A percentile compares a stretch with the other conserved stretches of the same genome.
Conservation (phyloP, 2,329 filamentous ascomycete genomes). For the Shiraia bambusicola region DNA sequence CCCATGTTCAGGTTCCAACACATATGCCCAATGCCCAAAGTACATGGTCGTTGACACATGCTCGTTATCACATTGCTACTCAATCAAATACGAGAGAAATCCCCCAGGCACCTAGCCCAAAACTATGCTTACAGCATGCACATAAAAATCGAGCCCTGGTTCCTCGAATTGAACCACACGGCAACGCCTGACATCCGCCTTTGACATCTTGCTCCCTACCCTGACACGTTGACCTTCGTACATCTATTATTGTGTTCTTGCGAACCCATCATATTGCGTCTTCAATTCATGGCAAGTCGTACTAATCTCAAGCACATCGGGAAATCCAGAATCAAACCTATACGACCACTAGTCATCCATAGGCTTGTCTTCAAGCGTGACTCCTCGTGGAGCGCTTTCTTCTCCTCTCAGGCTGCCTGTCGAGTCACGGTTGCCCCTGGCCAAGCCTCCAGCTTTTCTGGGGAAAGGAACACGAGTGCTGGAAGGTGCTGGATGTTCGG, state of each 20-base stretch:
- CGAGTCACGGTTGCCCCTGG: slow-evolving; percentile 42
- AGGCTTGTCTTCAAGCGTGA: slow-evolving; percentile 72
- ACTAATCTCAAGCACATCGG: background rate
- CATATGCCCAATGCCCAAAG: background rate
- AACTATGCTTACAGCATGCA: slow-evolving; percentile 20
- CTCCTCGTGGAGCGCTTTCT: slow-evolving; percentile 51
- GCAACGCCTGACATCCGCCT: slow-evolving; percentile 3
- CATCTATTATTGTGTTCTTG: slow-evolving; percentile 1
- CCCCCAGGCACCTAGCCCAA: slow-evolving; percentile 15
- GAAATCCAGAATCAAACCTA: slow-evolving; percentile 4
- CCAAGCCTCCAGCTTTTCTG: slow-evolving; percentile 40
- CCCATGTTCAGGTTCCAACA: slow-evolving; percentile 7
- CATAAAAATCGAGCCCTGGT: slow-evolving; percentile 6
- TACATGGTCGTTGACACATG: slow-evolving; percentile 14
- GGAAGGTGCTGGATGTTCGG: slow-evolving; percentile 36
- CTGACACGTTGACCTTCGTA: too few relatives aligned
- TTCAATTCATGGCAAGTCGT: slow-evolving; percentile 5
- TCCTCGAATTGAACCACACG: slow-evolving; percentile 1
- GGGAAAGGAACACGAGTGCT: slow-evolving; percentile 39
- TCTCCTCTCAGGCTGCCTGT: slow-evolving; percentile 49
- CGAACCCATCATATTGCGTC: slow-evolving; percentile 5
- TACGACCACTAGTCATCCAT: slow-evolving; percentile 65
- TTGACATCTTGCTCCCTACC: slow-evolving; percentile 2
- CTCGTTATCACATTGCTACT: slow-evolving; percentile 30
- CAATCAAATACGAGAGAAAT: slow-evolving; percentile 22